Conservation (phyloP, 2,329 filamentous ascomycete genomes). For the Colletotrichum higginsianum region DNA sequence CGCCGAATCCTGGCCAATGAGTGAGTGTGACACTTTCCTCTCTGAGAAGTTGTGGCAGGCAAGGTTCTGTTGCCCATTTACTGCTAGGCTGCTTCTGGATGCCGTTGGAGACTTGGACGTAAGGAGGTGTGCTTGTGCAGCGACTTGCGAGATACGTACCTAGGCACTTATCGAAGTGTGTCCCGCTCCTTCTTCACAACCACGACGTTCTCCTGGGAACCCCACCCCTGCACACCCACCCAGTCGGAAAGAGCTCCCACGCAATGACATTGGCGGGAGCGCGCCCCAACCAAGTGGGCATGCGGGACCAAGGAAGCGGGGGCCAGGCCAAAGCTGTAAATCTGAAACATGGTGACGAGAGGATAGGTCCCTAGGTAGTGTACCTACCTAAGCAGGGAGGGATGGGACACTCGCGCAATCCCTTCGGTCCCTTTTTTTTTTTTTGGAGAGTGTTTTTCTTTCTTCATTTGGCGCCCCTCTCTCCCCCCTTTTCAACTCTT, state of each 20-base stretch:
- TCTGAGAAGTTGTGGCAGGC: slow-evolving; percentile 29
- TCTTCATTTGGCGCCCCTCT: too few species aligned
- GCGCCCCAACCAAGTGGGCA: not conserved
- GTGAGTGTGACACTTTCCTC: slow-evolving; percentile 12
- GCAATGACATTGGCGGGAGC: not conserved
- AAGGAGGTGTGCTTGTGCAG: not conserved
- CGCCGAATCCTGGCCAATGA: slow-evolving; percentile 19
- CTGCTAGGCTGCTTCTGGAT: slow-evolving; percentile 5
- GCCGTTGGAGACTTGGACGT: not conserved
- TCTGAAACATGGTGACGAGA: slow-evolving; percentile 37
- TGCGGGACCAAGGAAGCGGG: not conserved
- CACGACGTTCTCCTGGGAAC: slow-evolving; percentile 19
- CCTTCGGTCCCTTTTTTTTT: too few species aligned
- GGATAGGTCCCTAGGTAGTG: slow-evolving; percentile 12
- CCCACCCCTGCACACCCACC: slow-evolving; percentile 21
- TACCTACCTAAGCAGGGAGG: not conserved
- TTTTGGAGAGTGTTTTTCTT: too few species aligned
- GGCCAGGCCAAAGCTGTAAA: slow-evolving; percentile 15
- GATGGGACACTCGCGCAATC: too few species aligned
- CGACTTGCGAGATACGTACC: not conserved
- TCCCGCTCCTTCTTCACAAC: slow-evolving; percentile 25
- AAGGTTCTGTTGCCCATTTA: not conserved
- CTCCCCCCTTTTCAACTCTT: not conserved
- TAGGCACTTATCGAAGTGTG: not conserved
- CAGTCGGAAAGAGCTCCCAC: slow-evolving; percentile 31